These are phyloP conservation scores for Hymenochaete sp. DNA, from an alignment of 1,284 basidiomycete species.

Conservation along the genomic window DNA sequence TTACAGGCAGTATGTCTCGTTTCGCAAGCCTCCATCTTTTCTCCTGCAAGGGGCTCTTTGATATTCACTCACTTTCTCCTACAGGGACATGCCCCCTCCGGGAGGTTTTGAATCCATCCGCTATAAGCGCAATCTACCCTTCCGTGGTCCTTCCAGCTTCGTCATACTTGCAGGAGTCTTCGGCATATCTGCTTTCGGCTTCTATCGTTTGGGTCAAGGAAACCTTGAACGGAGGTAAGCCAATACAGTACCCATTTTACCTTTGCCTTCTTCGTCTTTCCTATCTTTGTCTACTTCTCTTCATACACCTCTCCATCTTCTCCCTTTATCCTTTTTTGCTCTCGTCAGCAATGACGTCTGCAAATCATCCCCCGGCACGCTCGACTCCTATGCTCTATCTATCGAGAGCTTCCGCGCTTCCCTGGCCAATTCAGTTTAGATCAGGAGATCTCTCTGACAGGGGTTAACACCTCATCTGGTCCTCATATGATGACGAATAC, in stretches of 20 bases:
- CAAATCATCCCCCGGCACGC: no score
- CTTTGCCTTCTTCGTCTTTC: slow-evolving; percentile 1
- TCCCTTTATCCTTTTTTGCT: slow-evolving; percentile 5
- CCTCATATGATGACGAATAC: no score
- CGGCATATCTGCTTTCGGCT: slow-evolving; percentile 84
- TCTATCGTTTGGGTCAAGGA: slow-evolving; percentile 85
- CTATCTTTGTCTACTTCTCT: slow-evolving; percentile 2
- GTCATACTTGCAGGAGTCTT: slow-evolving; percentile 81
- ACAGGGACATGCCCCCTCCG: slow-evolving; percentile 90
- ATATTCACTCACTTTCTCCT: no score
- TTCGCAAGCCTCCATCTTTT: no score
- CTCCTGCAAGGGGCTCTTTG: no score
- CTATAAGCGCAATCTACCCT: slow-evolving; percentile 94
- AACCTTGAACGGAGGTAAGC: slow-evolving; percentile 90
- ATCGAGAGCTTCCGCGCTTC: no score
- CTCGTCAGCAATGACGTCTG: no score
- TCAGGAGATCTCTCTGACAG: no score
- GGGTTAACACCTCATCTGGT: no score
- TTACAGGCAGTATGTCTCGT: slow-evolving; percentile 24
- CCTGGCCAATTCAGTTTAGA: no score
- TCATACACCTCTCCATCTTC: slow-evolving; percentile 1
- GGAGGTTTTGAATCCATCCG: slow-evolving; percentile 91
- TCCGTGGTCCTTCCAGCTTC: slow-evolving; percentile 84
- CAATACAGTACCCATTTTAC: slow-evolving; percentile 17
- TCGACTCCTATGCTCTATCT: no score